Evolutionary conservation across 129 eudicot species (phyloP).

Genomic region (Lactuca sativa): DNA sequence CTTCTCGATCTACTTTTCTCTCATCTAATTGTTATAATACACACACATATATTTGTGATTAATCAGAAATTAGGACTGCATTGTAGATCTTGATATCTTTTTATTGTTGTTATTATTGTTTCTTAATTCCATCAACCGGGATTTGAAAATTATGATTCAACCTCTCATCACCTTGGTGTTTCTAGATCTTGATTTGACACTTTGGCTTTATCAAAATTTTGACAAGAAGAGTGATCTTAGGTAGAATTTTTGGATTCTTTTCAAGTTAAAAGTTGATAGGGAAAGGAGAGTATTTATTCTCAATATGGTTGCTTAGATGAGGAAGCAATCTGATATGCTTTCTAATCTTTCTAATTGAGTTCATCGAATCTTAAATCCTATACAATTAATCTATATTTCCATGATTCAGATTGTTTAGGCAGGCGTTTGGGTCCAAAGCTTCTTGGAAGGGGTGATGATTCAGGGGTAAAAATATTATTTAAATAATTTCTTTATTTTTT

Average conservation of each 20-base stretch:
- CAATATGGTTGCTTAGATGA: constrained; percentile 6
- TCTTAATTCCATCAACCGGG: constrained; percentile 8
- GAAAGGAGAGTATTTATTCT: background rate
- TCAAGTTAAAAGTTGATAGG: constrained; percentile 15
- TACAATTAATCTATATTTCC: constrained; percentile 12
- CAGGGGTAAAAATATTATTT: constrained; percentile 63
- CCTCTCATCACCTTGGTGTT: constrained; percentile 12
- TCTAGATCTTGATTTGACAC: constrained; percentile 31
- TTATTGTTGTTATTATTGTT: constrained; percentile 2
- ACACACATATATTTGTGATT: background rate
- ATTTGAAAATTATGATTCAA: constrained; percentile 14
- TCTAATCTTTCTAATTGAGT: constrained; percentile 14
- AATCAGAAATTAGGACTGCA: constrained; percentile 13
- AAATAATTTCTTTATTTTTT: background rate
- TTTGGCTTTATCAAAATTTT: constrained; percentile 17
- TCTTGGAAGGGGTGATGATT: constrained; percentile 86
- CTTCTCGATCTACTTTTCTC: constrained; percentile 7
- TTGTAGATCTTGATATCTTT: constrained; percentile 25
- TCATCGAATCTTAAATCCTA: background rate
- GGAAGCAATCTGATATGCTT: constrained; percentile 19
- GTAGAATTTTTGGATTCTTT: constrained; percentile 9
- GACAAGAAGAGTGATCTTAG: background rate
- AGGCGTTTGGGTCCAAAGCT: constrained; percentile 97
- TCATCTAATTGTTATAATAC: background rate
- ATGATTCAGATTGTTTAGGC: constrained; percentile 88